Evolutionary conservation across 1,139 yeast species (phyloP), one percentile per base, ranked within the genome.

Genomic region (Arxiozyma heterogenica): DNA sequence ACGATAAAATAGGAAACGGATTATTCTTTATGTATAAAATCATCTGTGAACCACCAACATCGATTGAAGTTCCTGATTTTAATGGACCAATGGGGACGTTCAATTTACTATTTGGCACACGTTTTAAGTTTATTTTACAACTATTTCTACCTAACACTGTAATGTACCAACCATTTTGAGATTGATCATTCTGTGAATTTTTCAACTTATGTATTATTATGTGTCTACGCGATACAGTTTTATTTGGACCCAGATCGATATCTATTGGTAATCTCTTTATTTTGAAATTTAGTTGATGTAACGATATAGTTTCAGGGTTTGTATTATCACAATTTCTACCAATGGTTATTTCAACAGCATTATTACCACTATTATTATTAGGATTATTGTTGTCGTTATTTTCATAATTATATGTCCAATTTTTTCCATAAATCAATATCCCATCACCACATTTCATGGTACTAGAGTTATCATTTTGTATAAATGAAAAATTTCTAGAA

Each of bases 41-140:
- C 98, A 93, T 93, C 71, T 93, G 98, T 17, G 96, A 89, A 6
- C 97, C 97, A 12, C 98, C 98, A 51, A 93, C 82, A 66, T 93
- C 98, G 56, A 93, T 73, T 18, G 93, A 81, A 50, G 93, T 87
- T 11, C 98, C 98, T 1, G 93, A 84, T 46, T 34, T 30, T 18
- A 46, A 46, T 46, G 49, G 49, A 21, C 49, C 49, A 38, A 46
- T 46, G 4, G 49, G 30, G 15, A 15, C 21, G 5, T 21, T 30
- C 21, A 46, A 46, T 34, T 17, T 46, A 9, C 23, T 46, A 34
- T 34, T 34, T 12, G 49, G 39, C 38, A 46, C 23, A 11, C 42
- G 38, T 38, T 34, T 46, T 6, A n/a, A 18, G 43, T 93, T 96
- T 34, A 93, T 80, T 62, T 90, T 84, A 43, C 95, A 89, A 41